A percentile compares a stretch with the other conserved stretches of the same genome.
Conservation (phyloP, 2,329 filamentous ascomycete species). For the Xylaria sp. region DNA sequence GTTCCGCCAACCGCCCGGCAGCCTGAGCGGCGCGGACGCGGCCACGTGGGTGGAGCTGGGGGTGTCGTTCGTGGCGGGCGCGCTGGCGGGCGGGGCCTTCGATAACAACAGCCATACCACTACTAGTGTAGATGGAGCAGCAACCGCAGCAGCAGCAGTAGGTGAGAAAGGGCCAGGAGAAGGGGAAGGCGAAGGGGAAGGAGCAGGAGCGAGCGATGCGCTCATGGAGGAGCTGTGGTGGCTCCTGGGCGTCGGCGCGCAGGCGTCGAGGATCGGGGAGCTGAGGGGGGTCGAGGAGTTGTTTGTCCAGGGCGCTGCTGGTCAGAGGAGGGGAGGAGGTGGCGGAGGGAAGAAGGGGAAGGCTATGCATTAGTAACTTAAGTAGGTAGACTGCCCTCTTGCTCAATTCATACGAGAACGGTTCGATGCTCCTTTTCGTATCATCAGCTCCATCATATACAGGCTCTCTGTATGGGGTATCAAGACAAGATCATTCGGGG, state of each 20-base stretch:
- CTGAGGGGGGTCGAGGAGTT: slow-evolving; percentile 6
- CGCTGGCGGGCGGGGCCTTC: neutral
- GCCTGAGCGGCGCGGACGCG: slow-evolving; percentile 35
- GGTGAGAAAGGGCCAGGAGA: neutral
- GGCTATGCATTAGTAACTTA: neutral
- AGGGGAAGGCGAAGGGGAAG: neutral
- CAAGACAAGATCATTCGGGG: no score
- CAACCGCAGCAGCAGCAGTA: no score
- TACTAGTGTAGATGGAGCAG: no score
- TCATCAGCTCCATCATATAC: no score
- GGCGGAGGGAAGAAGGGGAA: neutral
- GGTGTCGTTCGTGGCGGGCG: slow-evolving; percentile 39
- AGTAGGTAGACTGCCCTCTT: no score
- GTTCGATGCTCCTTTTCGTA: no score
- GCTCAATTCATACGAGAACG: no score
- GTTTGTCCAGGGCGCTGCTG: neutral
- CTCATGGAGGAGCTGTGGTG: slow-evolving; percentile 16
- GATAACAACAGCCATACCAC: no score
- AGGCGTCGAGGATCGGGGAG: slow-evolving; percentile 5
- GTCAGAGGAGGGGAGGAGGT: neutral
- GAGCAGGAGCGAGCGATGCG: neutral
- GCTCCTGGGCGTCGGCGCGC: slow-evolving; percentile 7
- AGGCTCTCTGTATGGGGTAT: no score
- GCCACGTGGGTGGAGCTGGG: slow-evolving; percentile 38
- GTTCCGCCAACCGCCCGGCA: slow-evolving; percentile 43